These are phyloP conservation scores for Gyrodon lividus DNA, from an alignment of 768 basidiomycete species.

Conservation along the genomic window DNA sequence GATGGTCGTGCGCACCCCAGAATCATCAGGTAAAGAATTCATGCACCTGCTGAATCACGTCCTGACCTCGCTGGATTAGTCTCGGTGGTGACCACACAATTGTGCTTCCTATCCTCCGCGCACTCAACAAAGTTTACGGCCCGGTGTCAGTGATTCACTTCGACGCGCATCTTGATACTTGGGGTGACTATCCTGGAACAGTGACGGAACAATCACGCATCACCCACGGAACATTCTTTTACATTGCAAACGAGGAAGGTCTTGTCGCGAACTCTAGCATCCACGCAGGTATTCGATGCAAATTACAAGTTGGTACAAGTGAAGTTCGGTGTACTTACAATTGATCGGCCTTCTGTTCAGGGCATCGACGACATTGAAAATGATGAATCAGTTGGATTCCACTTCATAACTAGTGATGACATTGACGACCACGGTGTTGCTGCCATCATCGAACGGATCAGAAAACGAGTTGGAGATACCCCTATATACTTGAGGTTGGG, in stretches of 20 bases:
- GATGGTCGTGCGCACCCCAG: slow-evolving; percentile 71
- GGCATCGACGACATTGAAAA: slow-evolving; percentile 44
- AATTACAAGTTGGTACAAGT: slow-evolving; percentile 49
- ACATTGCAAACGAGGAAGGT: slow-evolving; percentile 74
- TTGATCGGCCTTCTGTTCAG: slow-evolving; percentile 5
- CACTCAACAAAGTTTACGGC: slow-evolving; percentile 76
- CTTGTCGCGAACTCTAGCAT: slow-evolving; percentile 72
- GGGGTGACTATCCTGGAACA: slow-evolving; percentile 39
- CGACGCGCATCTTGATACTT: slow-evolving; percentile 74
- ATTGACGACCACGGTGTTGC: slow-evolving; percentile 77
- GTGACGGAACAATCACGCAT: slow-evolving; percentile 60
- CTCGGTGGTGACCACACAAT: slow-evolving; percentile 90
- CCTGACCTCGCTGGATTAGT: slow-evolving; percentile 11
- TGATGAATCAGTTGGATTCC: slow-evolving; percentile 74
- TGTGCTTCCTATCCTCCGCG: slow-evolving; percentile 80
- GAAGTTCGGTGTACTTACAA: neutral
- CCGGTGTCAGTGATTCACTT: slow-evolving; percentile 84
- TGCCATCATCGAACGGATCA: slow-evolving; percentile 70
- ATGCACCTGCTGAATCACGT: neutral
- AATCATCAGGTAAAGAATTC: slow-evolving; percentile 55
- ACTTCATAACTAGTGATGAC: slow-evolving; percentile 76
- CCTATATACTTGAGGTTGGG: slow-evolving; percentile 73
- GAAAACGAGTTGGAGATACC: slow-evolving; percentile 64
- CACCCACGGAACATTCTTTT: slow-evolving; percentile 88
- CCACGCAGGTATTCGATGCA: slow-evolving; percentile 85